Base-by-base conservation (phyloP, 75 land plant genomes). In the Cunninghamia lanceolata region DNA sequence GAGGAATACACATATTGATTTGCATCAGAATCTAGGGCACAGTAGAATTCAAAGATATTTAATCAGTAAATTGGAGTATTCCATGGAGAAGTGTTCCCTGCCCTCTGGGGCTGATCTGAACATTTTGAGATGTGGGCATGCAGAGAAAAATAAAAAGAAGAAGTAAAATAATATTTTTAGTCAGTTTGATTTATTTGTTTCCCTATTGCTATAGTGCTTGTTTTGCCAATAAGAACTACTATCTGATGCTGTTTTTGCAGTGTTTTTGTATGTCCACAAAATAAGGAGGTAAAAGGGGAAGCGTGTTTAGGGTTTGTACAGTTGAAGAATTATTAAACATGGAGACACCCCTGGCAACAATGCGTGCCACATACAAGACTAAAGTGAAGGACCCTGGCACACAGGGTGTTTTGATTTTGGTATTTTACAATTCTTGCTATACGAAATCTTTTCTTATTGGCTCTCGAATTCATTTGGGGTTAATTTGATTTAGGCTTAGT, bases 361-460 rank as follows among this genome's bases (percentile, higher is more conserved):
- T 81, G 91, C 85, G 87, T 13, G 91, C 90, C 35, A 91, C 84
- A 90, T 92, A 92, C 88, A 92, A 91, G 83, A 79, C 88, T 0
- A 34, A 88, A 0, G 84, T 89, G 32, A 94, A 94, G 87, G 93
- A 86, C 59, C 88, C 95, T 19, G 95, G 94, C 16, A 63, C 88
- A 66, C 89, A 92, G 4, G 95, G 95, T 28, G 86, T 89, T 9
- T 86, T 94, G 9, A 83, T 63, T 52, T 87, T 94, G 94, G 94
- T 92, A 86, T 59, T 25, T 59, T 2, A 59, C 28, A 59, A 25
- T 21, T 21, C 66, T 19, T 21, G 25, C 28, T 59, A 59, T 25
- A 21, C 4, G 15, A 38, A 66, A 25, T 68, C 52, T 56, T 30
- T 35, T 43, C 54, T 45, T 47, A 19, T 81, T 50, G 15, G 43